Evolutionary conservation across 2,329 filamentous ascomycete genomes (phyloP), one percentile per base, ranked within the genome.

Genomic region (Gliomastix tumulicola): DNA sequence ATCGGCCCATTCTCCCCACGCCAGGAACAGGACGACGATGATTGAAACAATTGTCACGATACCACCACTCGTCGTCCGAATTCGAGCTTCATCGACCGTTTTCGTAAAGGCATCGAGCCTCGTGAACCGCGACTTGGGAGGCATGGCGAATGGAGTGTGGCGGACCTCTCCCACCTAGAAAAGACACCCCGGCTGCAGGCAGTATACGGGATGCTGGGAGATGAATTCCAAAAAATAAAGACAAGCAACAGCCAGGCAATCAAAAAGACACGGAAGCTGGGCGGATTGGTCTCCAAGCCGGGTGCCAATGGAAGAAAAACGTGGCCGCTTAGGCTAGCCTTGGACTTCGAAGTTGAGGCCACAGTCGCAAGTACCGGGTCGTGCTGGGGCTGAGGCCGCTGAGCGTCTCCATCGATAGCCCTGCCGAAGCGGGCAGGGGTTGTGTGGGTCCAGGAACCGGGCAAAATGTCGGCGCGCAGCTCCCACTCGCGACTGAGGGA

Each of bases 81-180:
- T 80, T 51, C 92, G 80, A 48, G 94, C 92, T 79, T 98, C 92
- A 62, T 98, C 92, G 50, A 98, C 92, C 11, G 92, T 98, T 68
- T 98, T 98, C 35, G 90, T 95, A 61, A 98, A 98, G 73, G 92
- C 92, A 65, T 98, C 92, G 46, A 98, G 86, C 76, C 84, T 83
- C 41, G 86, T 95, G 59, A 98, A 96, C 62, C 92, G 82, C 50
- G 88, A 94, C 71, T 94, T 95, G 55, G 82, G 68, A 47, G 89
- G 72, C 92, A 97, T 97, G 34, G 46, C 55, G n/a, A n/a, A n/a
- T n/a, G n/a, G n/a, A n/a, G n/a, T n/a, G n/a, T n/a, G n/a, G n/a
- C n/a, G n/a, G n/a, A n/a, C n/a, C n/a, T n/a, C n/a, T n/a, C n/a
- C n/a, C n/a, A n/a, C n/a, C n/a, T n/a, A n/a, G n/a, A n/a, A n/a